Evolutionary conservation across 352 stramenopile genomes (phyloP).

Genomic region (Phytophthora quininea): DNA sequence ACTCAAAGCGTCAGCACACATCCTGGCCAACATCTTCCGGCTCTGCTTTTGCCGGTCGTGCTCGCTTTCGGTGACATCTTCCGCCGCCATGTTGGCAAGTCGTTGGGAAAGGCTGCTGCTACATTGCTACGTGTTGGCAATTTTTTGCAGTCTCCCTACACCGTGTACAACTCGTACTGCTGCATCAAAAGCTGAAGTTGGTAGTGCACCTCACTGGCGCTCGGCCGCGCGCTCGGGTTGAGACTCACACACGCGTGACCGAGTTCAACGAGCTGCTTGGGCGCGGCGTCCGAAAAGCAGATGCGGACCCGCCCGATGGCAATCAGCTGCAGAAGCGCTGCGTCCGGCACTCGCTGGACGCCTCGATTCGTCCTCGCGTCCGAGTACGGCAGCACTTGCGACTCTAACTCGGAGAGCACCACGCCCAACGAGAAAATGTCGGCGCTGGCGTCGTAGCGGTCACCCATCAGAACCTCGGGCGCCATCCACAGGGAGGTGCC

Average conservation of each 20-base stretch:
- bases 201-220: constrained; percentile 33
- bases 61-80: constrained; percentile 18
- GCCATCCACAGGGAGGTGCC: constrained; percentile 48
- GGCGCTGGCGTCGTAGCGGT: constrained; percentile 44
- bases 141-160: constrained; percentile 9
- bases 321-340: constrained; percentile 34
- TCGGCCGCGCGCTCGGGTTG: constrained; percentile 23
- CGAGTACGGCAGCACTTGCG: constrained; percentile 31
- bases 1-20: neutral
- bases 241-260: constrained; percentile 26
- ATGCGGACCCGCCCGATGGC: constrained; percentile 21
- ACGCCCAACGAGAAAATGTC: constrained; percentile 53
- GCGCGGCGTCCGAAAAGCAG: constrained; percentile 25
- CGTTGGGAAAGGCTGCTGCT: constrained; percentile 7
- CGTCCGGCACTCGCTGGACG: constrained; percentile 18
- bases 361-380: constrained; percentile 16
- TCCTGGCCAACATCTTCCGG: neutral
- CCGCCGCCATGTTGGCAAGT: constrained; percentile 8
- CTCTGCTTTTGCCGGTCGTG: neutral
- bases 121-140: neutral
- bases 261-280: constrained; percentile 16
- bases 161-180: constrained; percentile 26
- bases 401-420: constrained; percentile 45
- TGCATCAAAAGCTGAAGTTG: constrained; percentile 29
- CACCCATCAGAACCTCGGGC: constrained; percentile 42